Percentiles rank a stretch among this genome's conserved stretches.
Evolutionary conservation across 2,329 filamentous ascomycete species (phyloP).

Genomic region (Pseudonectria foliicola): DNA sequence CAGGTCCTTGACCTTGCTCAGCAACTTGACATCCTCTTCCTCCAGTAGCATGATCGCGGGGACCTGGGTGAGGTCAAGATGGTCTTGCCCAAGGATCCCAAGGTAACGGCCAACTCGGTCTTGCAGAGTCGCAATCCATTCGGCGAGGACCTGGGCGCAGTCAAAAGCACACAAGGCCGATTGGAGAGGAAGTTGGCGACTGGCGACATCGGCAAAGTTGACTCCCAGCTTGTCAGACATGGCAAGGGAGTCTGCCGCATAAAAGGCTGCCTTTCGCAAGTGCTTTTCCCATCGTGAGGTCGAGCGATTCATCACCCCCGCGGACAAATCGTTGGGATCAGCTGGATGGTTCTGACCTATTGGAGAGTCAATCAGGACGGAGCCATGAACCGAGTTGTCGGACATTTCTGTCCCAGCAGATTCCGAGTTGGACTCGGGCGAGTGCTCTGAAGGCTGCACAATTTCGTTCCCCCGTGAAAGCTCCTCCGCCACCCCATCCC

Average conservation of each 20-base stretch:
- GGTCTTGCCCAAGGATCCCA: slow-evolving; percentile 77
- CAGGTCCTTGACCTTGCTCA: slow-evolving; percentile 76
- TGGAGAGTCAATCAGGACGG: slow-evolving; percentile 45
- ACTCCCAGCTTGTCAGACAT: slow-evolving; percentile 83
- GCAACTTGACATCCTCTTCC: slow-evolving; percentile 80
- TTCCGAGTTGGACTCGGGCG: slow-evolving; percentile 44
- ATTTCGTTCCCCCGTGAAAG: slow-evolving; percentile 71
- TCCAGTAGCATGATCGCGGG: slow-evolving; percentile 86
- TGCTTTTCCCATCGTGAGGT: slow-evolving; percentile 76
- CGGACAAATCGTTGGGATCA: slow-evolving; percentile 32
- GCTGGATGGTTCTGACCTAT: slow-evolving; percentile 42
- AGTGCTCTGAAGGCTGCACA: slow-evolving; percentile 62
- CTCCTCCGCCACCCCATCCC: slow-evolving; percentile 85
- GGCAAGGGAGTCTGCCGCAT: slow-evolving; percentile 82
- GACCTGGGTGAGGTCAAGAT: slow-evolving; percentile 70
- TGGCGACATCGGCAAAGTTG: slow-evolving; percentile 76
- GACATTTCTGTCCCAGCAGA: slow-evolving; percentile 36
- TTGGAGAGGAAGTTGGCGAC: slow-evolving; percentile 80
- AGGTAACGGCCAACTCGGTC: slow-evolving; percentile 87
- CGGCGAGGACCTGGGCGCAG: slow-evolving; percentile 85
- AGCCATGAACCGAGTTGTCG: slow-evolving; percentile 39
- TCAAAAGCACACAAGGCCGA: slow-evolving; percentile 90
- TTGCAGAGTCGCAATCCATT: slow-evolving; percentile 90
- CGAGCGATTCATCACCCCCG: slow-evolving; percentile 29
- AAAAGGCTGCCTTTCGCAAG: slow-evolving; percentile 88